Evolutionary conservation across 176 grass and related monocot genomes (phyloP), one percentile per base, ranked within the genome.

Genomic region (Eremochloa ophiuroides): DNA sequence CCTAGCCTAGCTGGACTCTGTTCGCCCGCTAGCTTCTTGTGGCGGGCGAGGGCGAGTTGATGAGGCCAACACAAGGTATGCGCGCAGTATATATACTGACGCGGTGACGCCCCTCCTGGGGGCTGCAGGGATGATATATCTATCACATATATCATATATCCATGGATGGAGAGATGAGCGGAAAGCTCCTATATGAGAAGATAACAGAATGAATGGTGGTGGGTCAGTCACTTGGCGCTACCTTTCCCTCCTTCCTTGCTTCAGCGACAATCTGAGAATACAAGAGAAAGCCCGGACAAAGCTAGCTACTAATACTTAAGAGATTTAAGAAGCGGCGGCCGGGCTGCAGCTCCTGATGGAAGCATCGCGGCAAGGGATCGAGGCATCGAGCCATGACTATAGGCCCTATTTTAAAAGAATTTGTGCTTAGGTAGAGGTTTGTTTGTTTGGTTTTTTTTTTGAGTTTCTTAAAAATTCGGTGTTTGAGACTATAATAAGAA

Each of bases 291-390:
- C 51, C 22, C 3, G 8, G 22, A 56, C 51, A 56, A 56, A 56
- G 51, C 8, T 38, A n/a, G n/a, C n/a, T n/a, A n/a, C n/a, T n/a
- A n/a, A n/a, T n/a, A n/a, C n/a, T n/a, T n/a, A n/a, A n/a, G n/a
- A n/a, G n/a, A n/a, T n/a, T n/a, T n/a, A n/a, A n/a, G n/a, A n/a
- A n/a, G n/a, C n/a, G n/a, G n/a, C n/a, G n/a, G n/a, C n/a, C n/a
- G n/a, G n/a, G n/a, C 48, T 53, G 7, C 48, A 3, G 42, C 6
- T 27, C 74, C 26, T 28, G 44, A 29, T 14, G 77, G 27, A 77
- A 77, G 83, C 46, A 85, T 77, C 66, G 35, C 48, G 23, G 87
- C 82, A 89, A 82, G 87, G 82, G 56, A 89, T 81, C n/a, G n/a
- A n/a, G n/a, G n/a, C n/a, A n/a, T n/a, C 82, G 15, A 29, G 14